Evolutionary conservation across 176 grass and related monocot genomes (phyloP).

Genomic region (barley (Hordeum vulgare)): DNA sequence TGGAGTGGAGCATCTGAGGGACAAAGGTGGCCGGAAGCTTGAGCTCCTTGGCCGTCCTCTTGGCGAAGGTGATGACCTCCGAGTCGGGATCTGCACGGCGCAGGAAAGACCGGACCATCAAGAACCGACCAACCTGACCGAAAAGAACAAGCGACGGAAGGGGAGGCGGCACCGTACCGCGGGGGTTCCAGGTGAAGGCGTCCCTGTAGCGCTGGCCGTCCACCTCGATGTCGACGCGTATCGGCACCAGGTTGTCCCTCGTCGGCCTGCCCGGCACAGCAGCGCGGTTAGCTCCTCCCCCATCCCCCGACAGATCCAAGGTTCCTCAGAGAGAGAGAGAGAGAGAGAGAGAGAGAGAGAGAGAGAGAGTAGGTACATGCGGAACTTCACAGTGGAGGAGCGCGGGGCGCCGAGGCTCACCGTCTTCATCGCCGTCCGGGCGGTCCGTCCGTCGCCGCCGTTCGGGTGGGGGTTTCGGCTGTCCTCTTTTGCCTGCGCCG

Average conservation of each 20-base stretch:
- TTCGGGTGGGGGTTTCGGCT: neutral
- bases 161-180: conserved; percentile 30
- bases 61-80: conserved; percentile 71
- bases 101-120: neutral
- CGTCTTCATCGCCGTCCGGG: conserved; percentile 39
- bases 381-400: conserved; percentile 56
- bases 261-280: conserved; percentile 53
- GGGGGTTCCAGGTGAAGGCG: conserved; percentile 91
- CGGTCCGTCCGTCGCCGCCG: conserved; percentile 7
- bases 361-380: conserved; percentile 37
- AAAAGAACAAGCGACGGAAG: neutral
- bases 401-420: conserved; percentile 46
- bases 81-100: conserved; percentile 69
- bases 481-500: neutral
- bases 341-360: neutral
- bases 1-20: conserved; percentile 81
- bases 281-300: neutral
- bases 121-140: neutral
- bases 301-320: neutral
- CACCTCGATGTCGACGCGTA: conserved; percentile 76
- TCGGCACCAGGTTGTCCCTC: conserved; percentile 75
- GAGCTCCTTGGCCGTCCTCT: conserved; percentile 87
- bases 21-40: conserved; percentile 73
- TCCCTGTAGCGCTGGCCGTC: conserved; percentile 84
- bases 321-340: neutral